Evolutionary conservation across 2,329 filamentous ascomycete species (phyloP), one percentile per base, ranked within the genome.

Genomic region (Didymella arachidicola): DNA sequence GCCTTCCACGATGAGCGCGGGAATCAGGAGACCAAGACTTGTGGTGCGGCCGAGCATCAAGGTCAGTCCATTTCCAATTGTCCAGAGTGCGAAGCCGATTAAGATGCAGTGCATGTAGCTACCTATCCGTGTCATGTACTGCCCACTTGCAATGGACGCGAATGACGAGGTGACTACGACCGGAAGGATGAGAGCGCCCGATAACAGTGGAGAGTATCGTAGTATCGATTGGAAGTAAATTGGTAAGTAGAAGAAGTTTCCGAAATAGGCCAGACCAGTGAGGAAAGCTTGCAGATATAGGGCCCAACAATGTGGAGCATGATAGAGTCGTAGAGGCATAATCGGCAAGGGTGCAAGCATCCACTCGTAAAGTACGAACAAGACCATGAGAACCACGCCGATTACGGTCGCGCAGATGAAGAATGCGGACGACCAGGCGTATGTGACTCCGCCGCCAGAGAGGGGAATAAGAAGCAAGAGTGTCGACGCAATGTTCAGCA

Each of bases 401-500:
- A 86, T 77, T 0, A 75, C 73, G 10, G 88, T 76, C 82, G 87
- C 86, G 34, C 80, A 79, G 25, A 89, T 85, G 3, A 87, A 82
- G 79, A 87, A 81, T 0, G 85, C 78, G 7, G 82, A 85, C 27
- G 78, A 68, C 84, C 84, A 86, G 7, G 79, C 70, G 62, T 86
- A 87, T 51, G 85, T 85, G 0, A 82, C 80, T 3, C 83, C 85
- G 53, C 84, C 85, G 7, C 86, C 86, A 1, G 86, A 88, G 16
- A 89, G 81, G 0, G 87, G 87, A 44, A 90, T 86, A 19, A 89
- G 77, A 3, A 89, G 65, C 16, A 89, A 79, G 7, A 89, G 82
- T n/a, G 87, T 83, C 0, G 82, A 85, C 10, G 82, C 75, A 0
- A 84, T 84, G 7, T 82, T 84, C 1, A 82, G 79, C 14, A 86